Conservation (phyloP, 495 filamentous ascomycete species). For the Pyronema omphalodes region DNA sequence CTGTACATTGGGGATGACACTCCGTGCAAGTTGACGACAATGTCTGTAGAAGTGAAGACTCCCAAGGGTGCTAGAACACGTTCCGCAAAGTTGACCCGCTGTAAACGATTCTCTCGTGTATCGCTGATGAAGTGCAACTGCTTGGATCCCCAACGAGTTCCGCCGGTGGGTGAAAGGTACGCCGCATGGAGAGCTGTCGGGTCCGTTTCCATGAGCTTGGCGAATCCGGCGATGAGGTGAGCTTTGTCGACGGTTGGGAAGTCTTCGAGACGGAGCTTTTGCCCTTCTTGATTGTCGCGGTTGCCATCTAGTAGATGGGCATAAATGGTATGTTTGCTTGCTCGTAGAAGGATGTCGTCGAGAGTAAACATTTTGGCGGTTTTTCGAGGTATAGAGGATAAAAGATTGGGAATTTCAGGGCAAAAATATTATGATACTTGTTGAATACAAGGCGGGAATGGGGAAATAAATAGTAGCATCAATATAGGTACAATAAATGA, state of each 20-base stretch:
- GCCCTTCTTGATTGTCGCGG: background rate
- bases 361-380: constrained; percentile 2
- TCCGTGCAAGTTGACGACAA: constrained; percentile 23
- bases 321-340: constrained; percentile 25
- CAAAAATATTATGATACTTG: too few species aligned
- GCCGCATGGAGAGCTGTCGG: constrained; percentile 3
- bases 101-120: background rate
- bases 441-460: too few species aligned
- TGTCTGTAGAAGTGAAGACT: constrained; percentile 13
- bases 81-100: background rate
- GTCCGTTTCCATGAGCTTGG: constrained; percentile 4
- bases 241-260: background rate
- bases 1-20: constrained; percentile 14
- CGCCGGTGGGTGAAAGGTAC: constrained; percentile 10
- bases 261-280: background rate
- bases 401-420: too few species aligned
- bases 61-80: background rate
- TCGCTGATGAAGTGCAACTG: background rate
- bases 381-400: too few species aligned
- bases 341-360: constrained; percentile 21
- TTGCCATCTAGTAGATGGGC: constrained; percentile 10
- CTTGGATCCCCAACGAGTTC: background rate
- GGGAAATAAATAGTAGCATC: too few species aligned
- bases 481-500: too few species aligned
- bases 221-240: background rate